Conservation (phyloP, 2,329 filamentous ascomycete genomes). For the Chrysoporthe deuterocubensis region DNA sequence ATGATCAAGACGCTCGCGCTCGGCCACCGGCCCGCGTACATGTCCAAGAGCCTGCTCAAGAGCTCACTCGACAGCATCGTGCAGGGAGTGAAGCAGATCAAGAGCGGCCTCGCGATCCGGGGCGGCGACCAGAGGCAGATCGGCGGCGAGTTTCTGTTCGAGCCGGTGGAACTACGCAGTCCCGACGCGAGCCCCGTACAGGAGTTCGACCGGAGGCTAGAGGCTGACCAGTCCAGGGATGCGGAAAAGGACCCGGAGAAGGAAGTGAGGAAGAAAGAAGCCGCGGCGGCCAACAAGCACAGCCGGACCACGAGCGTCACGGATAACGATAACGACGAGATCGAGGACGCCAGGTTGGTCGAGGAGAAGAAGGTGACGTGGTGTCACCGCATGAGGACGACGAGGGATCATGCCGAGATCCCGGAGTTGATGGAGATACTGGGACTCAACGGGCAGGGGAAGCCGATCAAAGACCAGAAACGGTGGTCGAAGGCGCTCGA, state of each 20-base stretch:
- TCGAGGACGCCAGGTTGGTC: slow-evolving; percentile 36
- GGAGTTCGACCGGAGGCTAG: slow-evolving; percentile 40
- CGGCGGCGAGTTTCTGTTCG: slow-evolving; percentile 80
- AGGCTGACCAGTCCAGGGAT: slow-evolving; percentile 21
- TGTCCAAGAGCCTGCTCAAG: slow-evolving; percentile 58
- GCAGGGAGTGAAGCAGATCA: slow-evolving; percentile 64
- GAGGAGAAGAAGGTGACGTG: slow-evolving; percentile 70
- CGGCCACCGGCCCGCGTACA: slow-evolving; percentile 67
- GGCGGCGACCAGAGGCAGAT: slow-evolving; percentile 71
- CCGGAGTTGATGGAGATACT: slow-evolving; percentile 66
- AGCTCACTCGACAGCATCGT: slow-evolving; percentile 56
- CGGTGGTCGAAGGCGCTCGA: slow-evolving; percentile 52
- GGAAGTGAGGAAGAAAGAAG: slow-evolving; percentile 13
- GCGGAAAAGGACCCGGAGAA: slow-evolving; percentile 19
- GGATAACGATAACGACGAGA: slow-evolving; percentile 31
- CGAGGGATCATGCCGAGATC: slow-evolving; percentile 76
- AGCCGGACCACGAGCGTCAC: slow-evolving; percentile 30
- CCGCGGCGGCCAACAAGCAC: background rate
- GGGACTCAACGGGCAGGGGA: slow-evolving; percentile 53
- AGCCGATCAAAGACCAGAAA: slow-evolving; percentile 45
- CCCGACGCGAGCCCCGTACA: slow-evolving; percentile 46
- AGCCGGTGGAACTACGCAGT: slow-evolving; percentile 52
- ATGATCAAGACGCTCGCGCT: slow-evolving; percentile 68
- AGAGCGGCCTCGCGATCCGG: slow-evolving; percentile 61
- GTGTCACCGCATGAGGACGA: slow-evolving; percentile 83